phyloP scores from a whole-genome alignment of 2,329 filamentous ascomycete species.

The Penicillium sp. region DNA sequence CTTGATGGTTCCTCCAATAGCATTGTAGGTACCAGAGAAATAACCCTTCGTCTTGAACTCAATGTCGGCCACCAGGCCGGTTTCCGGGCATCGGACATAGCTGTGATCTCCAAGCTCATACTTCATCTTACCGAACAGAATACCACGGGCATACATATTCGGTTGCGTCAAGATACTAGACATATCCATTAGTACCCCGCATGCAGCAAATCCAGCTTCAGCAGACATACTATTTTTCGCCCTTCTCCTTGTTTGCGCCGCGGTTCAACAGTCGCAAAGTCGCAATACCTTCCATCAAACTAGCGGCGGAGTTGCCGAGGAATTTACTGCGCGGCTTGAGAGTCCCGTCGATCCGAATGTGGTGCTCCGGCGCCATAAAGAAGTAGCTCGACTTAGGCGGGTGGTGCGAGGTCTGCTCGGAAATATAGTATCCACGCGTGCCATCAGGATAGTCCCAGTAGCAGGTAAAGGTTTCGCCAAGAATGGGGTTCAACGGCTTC shows the following conservation, averaged over 20 bases:
- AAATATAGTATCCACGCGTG: slow-evolving; percentile 89
- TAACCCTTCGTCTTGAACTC: slow-evolving; percentile 99
- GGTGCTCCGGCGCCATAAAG: slow-evolving; percentile 91
- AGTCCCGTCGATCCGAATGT: slow-evolving; percentile 93
- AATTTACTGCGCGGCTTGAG: slow-evolving; percentile 95
- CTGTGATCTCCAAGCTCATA: slow-evolving; percentile 98
- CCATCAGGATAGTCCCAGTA: slow-evolving; percentile 90
- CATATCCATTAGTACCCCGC: slow-evolving; percentile 1
- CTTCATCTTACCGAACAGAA: slow-evolving; percentile 98
- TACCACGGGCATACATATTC: slow-evolving; percentile 98
- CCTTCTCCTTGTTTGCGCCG: slow-evolving; percentile 60
- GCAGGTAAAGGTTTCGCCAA: slow-evolving; percentile 91
- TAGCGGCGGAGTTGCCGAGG: slow-evolving; percentile 93
- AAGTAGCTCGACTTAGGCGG: slow-evolving; percentile 99
- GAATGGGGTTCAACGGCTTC: slow-evolving; percentile 94
- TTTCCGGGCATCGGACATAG: slow-evolving; percentile 85
- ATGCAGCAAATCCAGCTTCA: not conserved
- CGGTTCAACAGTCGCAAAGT: slow-evolving; percentile 80
- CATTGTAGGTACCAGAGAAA: slow-evolving; percentile 94
- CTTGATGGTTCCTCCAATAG: slow-evolving; percentile 88
- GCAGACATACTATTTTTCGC: slow-evolving; percentile 79
- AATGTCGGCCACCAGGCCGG: slow-evolving; percentile 81
- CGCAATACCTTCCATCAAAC: slow-evolving; percentile 96
- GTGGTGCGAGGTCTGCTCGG: slow-evolving; percentile 97
- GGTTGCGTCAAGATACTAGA: slow-evolving; percentile 86